These are phyloP conservation scores for Backusella parvicylindrica DNA, from an alignment of 192 early-diverging fungal species.

Conservation along the genomic window DNA sequence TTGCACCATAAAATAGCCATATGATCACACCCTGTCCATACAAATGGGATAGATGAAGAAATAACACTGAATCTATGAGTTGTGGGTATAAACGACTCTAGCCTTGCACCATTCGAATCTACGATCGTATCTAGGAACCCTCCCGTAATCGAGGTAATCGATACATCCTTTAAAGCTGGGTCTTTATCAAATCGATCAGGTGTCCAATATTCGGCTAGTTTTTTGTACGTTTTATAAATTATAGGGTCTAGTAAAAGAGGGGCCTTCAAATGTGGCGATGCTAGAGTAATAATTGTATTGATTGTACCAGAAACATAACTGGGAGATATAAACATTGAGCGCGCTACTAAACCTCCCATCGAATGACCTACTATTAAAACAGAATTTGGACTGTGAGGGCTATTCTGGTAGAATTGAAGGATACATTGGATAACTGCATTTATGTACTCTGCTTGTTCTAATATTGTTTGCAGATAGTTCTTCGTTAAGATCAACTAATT, in stretches of 20 bases:
- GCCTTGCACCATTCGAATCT: slow-evolving; percentile 70
- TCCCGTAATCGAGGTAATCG: slow-evolving; percentile 85
- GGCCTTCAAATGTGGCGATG: slow-evolving; percentile 83
- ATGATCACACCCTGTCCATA: slow-evolving; percentile 90
- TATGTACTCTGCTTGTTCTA: slow-evolving; percentile 80
- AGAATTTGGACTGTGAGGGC: slow-evolving; percentile 41
- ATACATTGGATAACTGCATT: slow-evolving; percentile 75
- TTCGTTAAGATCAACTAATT: slow-evolving; percentile 79
- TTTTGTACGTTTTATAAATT: slow-evolving; percentile 59
- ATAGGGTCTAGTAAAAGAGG: slow-evolving; percentile 68
- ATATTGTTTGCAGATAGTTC: slow-evolving; percentile 83
- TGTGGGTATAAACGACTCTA: slow-evolving; percentile 58
- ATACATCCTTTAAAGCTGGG: slow-evolving; percentile 47
- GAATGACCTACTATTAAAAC: slow-evolving; percentile 86
- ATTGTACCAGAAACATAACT: slow-evolving; percentile 72
- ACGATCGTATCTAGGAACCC: slow-evolving; percentile 86
- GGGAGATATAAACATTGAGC: slow-evolving; percentile 64
- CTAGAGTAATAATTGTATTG: slow-evolving; percentile 80
- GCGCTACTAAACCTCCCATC: slow-evolving; percentile 96
- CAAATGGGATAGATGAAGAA: slow-evolving; percentile 72
- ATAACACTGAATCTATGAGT: slow-evolving; percentile 75
- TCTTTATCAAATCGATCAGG: slow-evolving; percentile 28
- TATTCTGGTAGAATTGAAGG: slow-evolving; percentile 53
- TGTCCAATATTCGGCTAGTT: slow-evolving; percentile 71
- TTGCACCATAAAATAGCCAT: slow-evolving; percentile 89